Evolutionary conservation across 768 basidiomycete genomes (phyloP).

Genomic region (Naganishia kalamii): DNA sequence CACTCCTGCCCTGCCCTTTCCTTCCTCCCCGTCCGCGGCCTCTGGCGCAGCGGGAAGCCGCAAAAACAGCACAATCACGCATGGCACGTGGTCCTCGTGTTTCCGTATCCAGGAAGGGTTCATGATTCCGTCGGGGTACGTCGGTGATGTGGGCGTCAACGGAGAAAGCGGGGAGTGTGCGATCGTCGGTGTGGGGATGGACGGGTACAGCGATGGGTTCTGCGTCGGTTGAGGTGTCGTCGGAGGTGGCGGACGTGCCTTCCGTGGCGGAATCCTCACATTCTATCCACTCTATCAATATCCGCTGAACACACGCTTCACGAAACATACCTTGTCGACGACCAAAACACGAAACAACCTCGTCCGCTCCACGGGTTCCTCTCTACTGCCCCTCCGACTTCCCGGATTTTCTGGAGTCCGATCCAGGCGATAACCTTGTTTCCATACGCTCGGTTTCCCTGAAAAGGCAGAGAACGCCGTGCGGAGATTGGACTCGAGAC

Average conservation of each 20-base stretch:
- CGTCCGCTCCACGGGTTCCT: conserved; percentile 24
- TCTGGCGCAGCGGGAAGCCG: conserved; percentile 51
- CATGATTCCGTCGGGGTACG: conserved; percentile 90
- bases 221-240: not conserved
- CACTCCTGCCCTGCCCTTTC: conserved; percentile 52
- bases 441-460: not conserved
- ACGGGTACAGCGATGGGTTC: conserved; percentile 52
- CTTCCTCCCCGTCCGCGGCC: conserved; percentile 28
- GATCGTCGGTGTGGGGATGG: conserved; percentile 32
- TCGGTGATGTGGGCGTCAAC: conserved; percentile 74
- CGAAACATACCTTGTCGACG: conserved; percentile 63
- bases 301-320: not conserved
- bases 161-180: conserved; percentile 88
- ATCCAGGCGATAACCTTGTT: conserved; percentile 1
- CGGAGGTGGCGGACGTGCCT: conserved; percentile 54
- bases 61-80: conserved; percentile 86
- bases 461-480: not conserved
- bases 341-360: conserved; percentile 68
- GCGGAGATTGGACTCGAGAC: not conserved
- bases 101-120: conserved; percentile 98
- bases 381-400: not conserved
- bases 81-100: conserved; percentile 82
- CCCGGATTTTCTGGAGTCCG: not conserved
- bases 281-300: conserved; percentile 47
- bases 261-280: conserved; percentile 80